These are phyloP conservation scores for Alternaria postmessia DNA, from an alignment of 2,329 filamentous ascomycete species.

Conservation along the genomic window DNA sequence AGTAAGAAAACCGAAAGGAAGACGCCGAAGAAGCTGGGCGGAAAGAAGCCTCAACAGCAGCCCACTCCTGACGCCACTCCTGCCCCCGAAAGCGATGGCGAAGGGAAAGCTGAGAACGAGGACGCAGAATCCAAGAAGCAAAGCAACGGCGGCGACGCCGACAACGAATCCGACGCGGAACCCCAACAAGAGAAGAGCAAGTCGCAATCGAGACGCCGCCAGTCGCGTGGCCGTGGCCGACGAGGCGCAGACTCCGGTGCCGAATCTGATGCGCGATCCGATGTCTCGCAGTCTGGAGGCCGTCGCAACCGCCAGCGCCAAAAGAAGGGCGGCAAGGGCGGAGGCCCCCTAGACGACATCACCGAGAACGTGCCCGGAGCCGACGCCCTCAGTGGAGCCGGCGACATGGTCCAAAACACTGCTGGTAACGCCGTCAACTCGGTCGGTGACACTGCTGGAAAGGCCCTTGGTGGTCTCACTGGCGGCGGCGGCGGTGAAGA, in stretches of 20 bases:
- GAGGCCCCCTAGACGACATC: constrained; percentile 63
- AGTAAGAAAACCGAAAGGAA: constrained; percentile 58
- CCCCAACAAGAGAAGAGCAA: constrained; percentile 57
- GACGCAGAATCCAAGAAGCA: constrained; percentile 47
- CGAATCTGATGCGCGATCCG: constrained; percentile 63
- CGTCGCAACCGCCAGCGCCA: constrained; percentile 63
- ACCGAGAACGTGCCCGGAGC: constrained; percentile 63
- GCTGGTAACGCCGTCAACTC: constrained; percentile 61
- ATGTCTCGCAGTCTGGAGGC: constrained; percentile 62
- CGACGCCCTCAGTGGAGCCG: constrained; percentile 61
- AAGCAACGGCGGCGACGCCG: constrained; percentile 44
- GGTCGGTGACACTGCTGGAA: constrained; percentile 53
- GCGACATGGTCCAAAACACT: constrained; percentile 65
- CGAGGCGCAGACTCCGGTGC: constrained; percentile 58
- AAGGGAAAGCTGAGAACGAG: constrained; percentile 54
- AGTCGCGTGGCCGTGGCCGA: constrained; percentile 60
- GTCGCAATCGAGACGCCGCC: constrained; percentile 57
- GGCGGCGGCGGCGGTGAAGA: constrained; percentile 52
- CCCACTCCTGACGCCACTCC: constrained; percentile 59
- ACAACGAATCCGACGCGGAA: constrained; percentile 52
- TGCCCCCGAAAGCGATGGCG: constrained; percentile 55
- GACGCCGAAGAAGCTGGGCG: constrained; percentile 60
- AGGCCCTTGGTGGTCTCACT: constrained; percentile 59
- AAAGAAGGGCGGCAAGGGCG: constrained; percentile 57
- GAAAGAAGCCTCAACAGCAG: constrained; percentile 55